These are phyloP conservation scores for Schoenoplectus tabernaemontani DNA, from an alignment of 202 grass and related monocot genomes.

Conservation along the genomic window DNA sequence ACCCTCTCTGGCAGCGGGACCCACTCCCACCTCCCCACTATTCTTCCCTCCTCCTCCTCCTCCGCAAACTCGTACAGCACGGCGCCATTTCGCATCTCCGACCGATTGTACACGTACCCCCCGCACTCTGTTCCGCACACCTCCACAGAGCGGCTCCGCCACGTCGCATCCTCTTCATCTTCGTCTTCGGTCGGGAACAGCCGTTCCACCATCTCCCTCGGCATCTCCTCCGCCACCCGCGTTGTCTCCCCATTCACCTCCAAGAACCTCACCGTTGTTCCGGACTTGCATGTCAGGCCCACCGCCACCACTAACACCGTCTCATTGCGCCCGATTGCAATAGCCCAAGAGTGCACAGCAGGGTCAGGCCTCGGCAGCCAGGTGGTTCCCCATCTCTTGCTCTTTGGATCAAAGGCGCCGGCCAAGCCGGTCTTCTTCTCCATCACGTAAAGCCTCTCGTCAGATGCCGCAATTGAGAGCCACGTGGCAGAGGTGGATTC, in stretches of 20 bases:
- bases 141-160: conserved; percentile 23
- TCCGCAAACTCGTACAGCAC: conserved; percentile 44
- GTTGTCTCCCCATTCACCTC: conserved; percentile 39
- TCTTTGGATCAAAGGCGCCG: conserved; percentile 64
- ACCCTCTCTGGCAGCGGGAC: conserved; percentile 46
- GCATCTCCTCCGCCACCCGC: conserved; percentile 30
- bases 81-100: conserved; percentile 39
- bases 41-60: background rate
- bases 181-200: conserved; percentile 38
- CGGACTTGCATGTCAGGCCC: conserved; percentile 18
- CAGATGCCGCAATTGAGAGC: conserved; percentile 50
- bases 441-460: conserved; percentile 41
- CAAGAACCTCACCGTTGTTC: conserved; percentile 31
- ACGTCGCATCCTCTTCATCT: conserved; percentile 19
- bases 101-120: conserved; percentile 73
- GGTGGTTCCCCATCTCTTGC: conserved; percentile 40
- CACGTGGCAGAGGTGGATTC: conserved; percentile 47
- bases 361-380: conserved; percentile 23
- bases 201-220: conserved; percentile 33
- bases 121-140: conserved; percentile 40
- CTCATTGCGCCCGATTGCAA: conserved; percentile 29
- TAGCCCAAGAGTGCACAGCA: conserved; percentile 27
- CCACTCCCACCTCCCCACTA: conserved; percentile 55
- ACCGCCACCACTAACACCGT: conserved; percentile 46
- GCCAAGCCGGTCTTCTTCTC: conserved; percentile 42